Conservation (phyloP, 805 yeast species). For the Saccharomycopsis javanensis region DNA sequence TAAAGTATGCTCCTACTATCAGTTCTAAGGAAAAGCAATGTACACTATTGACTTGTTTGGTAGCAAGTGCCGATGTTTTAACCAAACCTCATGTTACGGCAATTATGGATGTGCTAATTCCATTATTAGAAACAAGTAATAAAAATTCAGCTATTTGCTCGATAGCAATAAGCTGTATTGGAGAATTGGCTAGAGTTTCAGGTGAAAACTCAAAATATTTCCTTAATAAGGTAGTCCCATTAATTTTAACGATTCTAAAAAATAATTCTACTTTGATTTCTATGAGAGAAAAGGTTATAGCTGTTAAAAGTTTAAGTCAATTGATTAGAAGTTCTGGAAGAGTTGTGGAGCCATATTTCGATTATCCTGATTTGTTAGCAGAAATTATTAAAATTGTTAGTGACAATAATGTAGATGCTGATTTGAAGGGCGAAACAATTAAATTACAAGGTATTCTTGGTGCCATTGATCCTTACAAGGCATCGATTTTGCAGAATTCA, state of each 20-base stretch:
- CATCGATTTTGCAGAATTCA: constrained; percentile 73
- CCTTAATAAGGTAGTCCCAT: constrained; percentile 72
- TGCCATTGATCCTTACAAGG: constrained; percentile 93
- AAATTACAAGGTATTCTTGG: constrained; percentile 87
- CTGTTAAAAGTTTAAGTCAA: constrained; percentile 79
- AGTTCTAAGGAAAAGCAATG: constrained; percentile 84
- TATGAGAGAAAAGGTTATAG: constrained; percentile 81
- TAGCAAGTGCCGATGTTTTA: constrained; percentile 70
- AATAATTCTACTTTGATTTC: constrained; percentile 61
- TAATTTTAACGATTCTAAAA: constrained; percentile 76
- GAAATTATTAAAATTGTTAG: constrained; percentile 69
- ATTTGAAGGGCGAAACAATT: constrained; percentile 79
- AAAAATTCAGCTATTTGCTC: constrained; percentile 74
- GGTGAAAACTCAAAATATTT: constrained; percentile 75
- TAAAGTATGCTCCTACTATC: constrained; percentile 72
- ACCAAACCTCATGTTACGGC: constrained; percentile 87
- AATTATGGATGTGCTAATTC: constrained; percentile 73
- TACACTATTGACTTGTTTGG: constrained; percentile 57
- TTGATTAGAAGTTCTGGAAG: constrained; percentile 86
- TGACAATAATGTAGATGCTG: constrained; percentile 45
- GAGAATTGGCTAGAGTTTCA: constrained; percentile 80
- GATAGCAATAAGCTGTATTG: constrained; percentile 76
- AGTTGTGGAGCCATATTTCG: constrained; percentile 86
- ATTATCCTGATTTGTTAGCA: constrained; percentile 82
- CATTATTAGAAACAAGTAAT: constrained; percentile 51